phyloP scores from a whole-genome alignment of 768 basidiomycete species.

The Lentinus tigrinus region DNA sequence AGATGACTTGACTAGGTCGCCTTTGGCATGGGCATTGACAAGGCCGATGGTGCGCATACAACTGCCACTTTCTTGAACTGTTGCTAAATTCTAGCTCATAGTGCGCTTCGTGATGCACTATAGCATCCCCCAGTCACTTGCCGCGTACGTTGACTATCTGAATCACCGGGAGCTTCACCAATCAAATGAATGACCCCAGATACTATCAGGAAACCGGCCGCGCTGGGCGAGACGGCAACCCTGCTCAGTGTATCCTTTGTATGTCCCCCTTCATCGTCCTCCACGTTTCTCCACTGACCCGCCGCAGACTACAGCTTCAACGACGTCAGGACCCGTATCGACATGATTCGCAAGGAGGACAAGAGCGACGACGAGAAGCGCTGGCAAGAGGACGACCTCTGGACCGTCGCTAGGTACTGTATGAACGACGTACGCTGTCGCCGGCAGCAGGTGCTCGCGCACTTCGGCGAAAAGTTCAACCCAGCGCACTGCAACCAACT shows the following conservation, averaged over 20 bases:
- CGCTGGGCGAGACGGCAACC: conserved; percentile 86
- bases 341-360: conserved; percentile 59
- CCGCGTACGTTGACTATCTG: conserved; percentile 53
- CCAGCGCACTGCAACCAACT: conserved; percentile 57
- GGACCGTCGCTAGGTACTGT: conserved; percentile 78
- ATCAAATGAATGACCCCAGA: conserved; percentile 38
- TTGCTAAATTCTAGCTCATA: conserved; percentile 26
- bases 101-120: conserved; percentile 93
- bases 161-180: not conserved
- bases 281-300: not conserved
- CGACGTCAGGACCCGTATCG: conserved; percentile 56
- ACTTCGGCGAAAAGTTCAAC: conserved; percentile 84
- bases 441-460: conserved; percentile 81
- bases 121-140: conserved; percentile 77
- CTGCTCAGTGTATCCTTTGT: conserved; percentile 89
- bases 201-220: conserved; percentile 97
- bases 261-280: conserved; percentile 27
- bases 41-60: conserved; percentile 58
- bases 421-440: conserved; percentile 82
- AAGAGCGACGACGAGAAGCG: conserved; percentile 52
- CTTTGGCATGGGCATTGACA: conserved; percentile 98
- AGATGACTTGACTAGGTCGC: no score
- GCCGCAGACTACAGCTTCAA: conserved; percentile 59
- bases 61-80: not conserved
- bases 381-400: conserved; percentile 56